Base-by-base conservation (phyloP, 257 asterid species). In the Rauvolfia tetraphylla region DNA sequence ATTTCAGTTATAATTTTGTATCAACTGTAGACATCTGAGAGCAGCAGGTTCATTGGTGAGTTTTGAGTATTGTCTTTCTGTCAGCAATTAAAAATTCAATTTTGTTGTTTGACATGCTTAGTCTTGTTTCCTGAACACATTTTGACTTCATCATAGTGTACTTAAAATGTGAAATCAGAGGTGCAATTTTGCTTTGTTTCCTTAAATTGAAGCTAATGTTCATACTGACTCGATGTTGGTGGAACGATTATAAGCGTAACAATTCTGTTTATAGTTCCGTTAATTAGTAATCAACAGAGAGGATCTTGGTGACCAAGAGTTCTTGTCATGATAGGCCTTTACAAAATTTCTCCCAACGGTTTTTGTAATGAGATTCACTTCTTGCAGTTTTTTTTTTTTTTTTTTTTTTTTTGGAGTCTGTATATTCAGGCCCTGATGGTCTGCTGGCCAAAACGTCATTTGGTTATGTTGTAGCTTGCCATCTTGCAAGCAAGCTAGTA, bases 11-110 rank as follows among this genome's bases (percentile, higher is more conserved):
- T 41, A 70, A 48, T 58, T 51, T 54, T 13, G 18, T 38, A 9
- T 39, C 66, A 48, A 63, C 25, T 33, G 44, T 57, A 73, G 79
- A 17, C 36, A 71, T 58, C 42, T 74, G 54, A 29, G 22, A 39
- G n/a, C 25, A 39, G 20, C n/a, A 23, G 41, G 68, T 68, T 29
- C 38, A 36, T 46, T 33, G 33, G 72, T 42, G 53, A 42, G 74
- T 41, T 77, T 69, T 57, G 65, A 42, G 74, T 41, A 69, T 69
- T 69, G 22, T 54, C 34, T 34, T 36, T 36, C 53, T 7, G 38
- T 66, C 62, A 71, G 59, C 29, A 44, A 46, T 61, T 41, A 36
- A 59, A 61, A 41, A 78, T 78, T 74, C 70, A 77, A 61, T 80
- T 83, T 67, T 77, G 78, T 76, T 57, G 67, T 56, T 73, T 29